Base-by-base conservation (phyloP, 2,329 filamentous ascomycete species). In the Colletotrichum eleusines region DNA sequence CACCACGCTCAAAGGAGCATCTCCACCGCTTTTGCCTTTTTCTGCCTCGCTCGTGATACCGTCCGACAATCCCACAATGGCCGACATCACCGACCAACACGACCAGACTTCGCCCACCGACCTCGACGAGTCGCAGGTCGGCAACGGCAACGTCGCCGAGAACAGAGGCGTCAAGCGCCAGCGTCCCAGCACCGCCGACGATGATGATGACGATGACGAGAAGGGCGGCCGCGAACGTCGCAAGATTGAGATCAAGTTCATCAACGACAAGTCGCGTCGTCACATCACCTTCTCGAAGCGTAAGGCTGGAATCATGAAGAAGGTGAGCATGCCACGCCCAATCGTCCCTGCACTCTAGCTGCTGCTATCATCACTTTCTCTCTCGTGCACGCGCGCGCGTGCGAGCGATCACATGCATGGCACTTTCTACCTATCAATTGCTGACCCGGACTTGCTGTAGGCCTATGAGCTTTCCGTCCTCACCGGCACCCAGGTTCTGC, bases 231-330 rank as follows among this genome's bases (percentile, higher is more conserved):
- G 96, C 83, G 96, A 98, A 89, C 92, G 96, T 81, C 91, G 96
- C 85, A 99, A 99, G 92, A 99, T 99, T 79, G 96, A 99, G 85
- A 99, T 99, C 86, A 99, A 99, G 89, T 99, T 99, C 86, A 99
- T 99, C 83, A 95, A 95, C 84, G 96, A 99, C 85, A 99, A 99
- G 88, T 98, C 95, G 85, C 94, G 96, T 85, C 93, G 96, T 74
- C 96, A 99, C 87, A 99, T 98, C 81, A 98, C 96, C 78, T 98
- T 99, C 83, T 98, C 95, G 77, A 99, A 99, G 91, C 94, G 96
- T 82, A 99, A 99, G 88, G 96, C 96, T 67, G 96, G 96, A 77
- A 98, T 99, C 84, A 98, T 99, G 96, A 98, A 99, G 89, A 98
- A 98, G 94, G 96, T 98, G 69, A 74, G 61, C 40, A 31, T 20